Evolutionary conservation across 352 stramenopile species (phyloP), one percentile per base, ranked within the genome.

Genomic region (Phytopythium helicoides): DNA sequence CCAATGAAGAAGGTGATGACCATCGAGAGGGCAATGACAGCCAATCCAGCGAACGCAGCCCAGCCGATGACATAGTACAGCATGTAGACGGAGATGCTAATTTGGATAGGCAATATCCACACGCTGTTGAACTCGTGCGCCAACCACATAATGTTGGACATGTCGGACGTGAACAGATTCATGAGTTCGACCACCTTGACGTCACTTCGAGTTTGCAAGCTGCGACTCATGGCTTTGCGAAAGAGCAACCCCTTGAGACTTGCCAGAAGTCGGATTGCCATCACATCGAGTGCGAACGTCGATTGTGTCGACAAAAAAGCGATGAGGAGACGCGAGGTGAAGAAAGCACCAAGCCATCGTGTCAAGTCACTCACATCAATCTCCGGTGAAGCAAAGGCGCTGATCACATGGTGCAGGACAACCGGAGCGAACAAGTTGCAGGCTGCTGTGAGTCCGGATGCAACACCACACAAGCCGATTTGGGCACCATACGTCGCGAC

Each of bases 41-140:
- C 28, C 28, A 33, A 33, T 9, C 28, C 28, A 33, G 28, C 28
- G 9, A 33, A 33, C 5, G 28, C 28, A 5, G 28, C 28, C 18
- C 12, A 82, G 67, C 0, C 16, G 16, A 49, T 82, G 73, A 14
- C 83, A 55, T 66, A 86, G 77, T 26, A 54, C 72, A 0, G 76
- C 34, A 82, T 73, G 33, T 63, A 73, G 1, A 71, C 28, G 3
- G 64, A 58, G 3, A 67, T 56, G 0, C 25, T 44, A 23, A 81
- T 73, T 23, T 86, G 64, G 2, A 82, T 44, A 6, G 75, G 67
- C 46, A 81, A 21, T 54, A 84, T 60, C 72, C 69, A 84, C 1
- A 85, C 10, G 39, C 9, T 33, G 40, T 91, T 87, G 52, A 75
- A 44, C 21, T 66, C 54, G 52, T 60, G 60, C 35, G 73, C 55